Evolutionary conservation across 345 rosid genomes (phyloP).

Genomic region (Eucalyptus curtisii): DNA sequence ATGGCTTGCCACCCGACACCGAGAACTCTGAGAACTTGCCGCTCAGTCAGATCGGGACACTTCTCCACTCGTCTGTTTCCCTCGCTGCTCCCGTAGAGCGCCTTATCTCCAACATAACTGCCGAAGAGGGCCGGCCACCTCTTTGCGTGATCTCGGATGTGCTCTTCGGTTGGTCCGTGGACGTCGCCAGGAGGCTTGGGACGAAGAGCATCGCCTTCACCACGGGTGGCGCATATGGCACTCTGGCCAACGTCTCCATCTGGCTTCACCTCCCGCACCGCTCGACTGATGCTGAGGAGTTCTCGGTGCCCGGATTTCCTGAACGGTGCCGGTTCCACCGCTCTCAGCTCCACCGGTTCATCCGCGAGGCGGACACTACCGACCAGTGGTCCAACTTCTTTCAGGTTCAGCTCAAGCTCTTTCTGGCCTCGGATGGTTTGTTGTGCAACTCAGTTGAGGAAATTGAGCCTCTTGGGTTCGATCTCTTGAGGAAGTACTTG

Average conservation of each 20-base stretch:
- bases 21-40: constrained; percentile 27
- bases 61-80: not conserved
- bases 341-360: not conserved
- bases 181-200: not conserved
- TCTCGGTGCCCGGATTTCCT: constrained; percentile 4
- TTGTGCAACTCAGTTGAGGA: not conserved
- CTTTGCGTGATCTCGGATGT: not conserved
- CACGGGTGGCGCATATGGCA: not conserved
- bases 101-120: not conserved
- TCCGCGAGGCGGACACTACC: not conserved
- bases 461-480: constrained; percentile 15
- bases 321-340: not conserved
- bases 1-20: constrained; percentile 22
- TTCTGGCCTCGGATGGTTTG: not conserved
- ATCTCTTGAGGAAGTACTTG: constrained; percentile 6
- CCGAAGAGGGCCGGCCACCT: constrained; percentile 10
- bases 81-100: not conserved
- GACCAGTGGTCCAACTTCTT: constrained; percentile 1
- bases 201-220: not conserved
- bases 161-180: not conserved
- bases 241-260: not conserved
- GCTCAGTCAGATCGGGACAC: not conserved
- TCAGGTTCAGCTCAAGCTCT: constrained; percentile 1
- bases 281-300: constrained; percentile 7
- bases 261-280: constrained; percentile 39